Evolutionary conservation across 768 basidiomycete genomes (phyloP).

Genomic region (Leccinum truebloodii): DNA sequence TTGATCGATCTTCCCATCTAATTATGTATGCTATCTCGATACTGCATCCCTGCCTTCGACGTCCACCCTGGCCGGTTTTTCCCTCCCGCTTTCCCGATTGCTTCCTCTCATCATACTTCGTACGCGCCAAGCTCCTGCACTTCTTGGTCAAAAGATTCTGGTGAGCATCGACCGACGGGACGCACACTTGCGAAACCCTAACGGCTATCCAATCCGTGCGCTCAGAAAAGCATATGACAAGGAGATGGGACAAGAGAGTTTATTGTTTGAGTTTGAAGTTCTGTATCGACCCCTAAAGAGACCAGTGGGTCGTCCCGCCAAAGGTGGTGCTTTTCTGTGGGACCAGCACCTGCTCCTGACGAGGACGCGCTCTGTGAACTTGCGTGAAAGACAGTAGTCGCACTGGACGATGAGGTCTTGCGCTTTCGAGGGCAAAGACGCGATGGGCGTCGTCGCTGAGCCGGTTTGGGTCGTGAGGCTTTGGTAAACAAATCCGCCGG

Average conservation of each 20-base stretch:
- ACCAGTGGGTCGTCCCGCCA: constrained; percentile 87
- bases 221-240: constrained; percentile 91
- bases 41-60: constrained; percentile 81
- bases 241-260: constrained; percentile 92
- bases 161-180: constrained; percentile 96
- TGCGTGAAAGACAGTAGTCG: too few species aligned
- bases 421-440: too few species aligned
- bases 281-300: constrained; percentile 94
- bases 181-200: constrained; percentile 79
- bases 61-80: constrained; percentile 54
- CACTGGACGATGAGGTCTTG: too few species aligned
- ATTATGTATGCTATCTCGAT: constrained; percentile 95
- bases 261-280: constrained; percentile 92
- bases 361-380: too few species aligned
- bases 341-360: too few species aligned
- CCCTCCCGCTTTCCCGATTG: constrained; percentile 86
- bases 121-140: constrained; percentile 88
- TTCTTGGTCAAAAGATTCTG: constrained; percentile 92
- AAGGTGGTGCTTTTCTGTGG: constrained; percentile 39
- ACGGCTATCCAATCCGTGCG: constrained; percentile 75
- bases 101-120: constrained; percentile 93
- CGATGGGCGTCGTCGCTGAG: too few species aligned
- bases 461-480: too few species aligned
- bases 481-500: too few species aligned
- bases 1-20: constrained; percentile 27